Percentiles rank a stretch among this genome's conserved stretches.
These are phyloP conservation scores for Clonostachys rhizophaga DNA, from an alignment of 2,329 filamentous ascomycete species.

Conservation along the genomic window DNA sequence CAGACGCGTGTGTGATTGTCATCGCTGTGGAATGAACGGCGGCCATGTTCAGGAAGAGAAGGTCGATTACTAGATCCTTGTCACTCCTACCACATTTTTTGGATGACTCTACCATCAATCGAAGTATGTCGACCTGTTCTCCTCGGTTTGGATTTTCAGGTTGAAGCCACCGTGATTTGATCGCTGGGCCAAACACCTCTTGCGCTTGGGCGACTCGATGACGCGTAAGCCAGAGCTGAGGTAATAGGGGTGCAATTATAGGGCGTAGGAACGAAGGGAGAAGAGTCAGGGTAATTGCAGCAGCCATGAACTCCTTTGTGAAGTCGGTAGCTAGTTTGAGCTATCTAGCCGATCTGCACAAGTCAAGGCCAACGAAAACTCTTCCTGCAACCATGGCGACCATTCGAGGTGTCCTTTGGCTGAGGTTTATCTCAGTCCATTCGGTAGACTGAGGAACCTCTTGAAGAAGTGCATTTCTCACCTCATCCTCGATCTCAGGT, in stretches of 20 bases:
- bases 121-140: conserved; percentile 39
- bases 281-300: conserved; percentile 17
- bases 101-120: conserved; percentile 37
- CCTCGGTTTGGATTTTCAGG: conserved; percentile 5
- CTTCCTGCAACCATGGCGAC: conserved; percentile 39
- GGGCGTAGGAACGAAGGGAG: conserved; percentile 23
- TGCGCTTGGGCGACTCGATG: conserved; percentile 21
- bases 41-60: conserved; percentile 39
- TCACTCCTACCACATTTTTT: conserved; percentile 22
- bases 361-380: conserved; percentile 40
- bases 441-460: conserved; percentile 28
- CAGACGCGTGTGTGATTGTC: conserved; percentile 35
- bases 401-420: conserved; percentile 33
- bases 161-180: conserved; percentile 15
- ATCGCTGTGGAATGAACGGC: conserved; percentile 47
- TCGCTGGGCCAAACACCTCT: conserved; percentile 25
- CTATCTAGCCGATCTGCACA: conserved; percentile 37
- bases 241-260: conserved; percentile 19
- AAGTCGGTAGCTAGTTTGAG: conserved; percentile 40
- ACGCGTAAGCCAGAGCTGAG: conserved; percentile 24
- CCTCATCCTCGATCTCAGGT: conserved; percentile 18
- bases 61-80: conserved; percentile 29
- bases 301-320: conserved; percentile 33
- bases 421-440: conserved; percentile 34
- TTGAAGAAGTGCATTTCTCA: conserved; percentile 19